These are phyloP conservation scores for Bretschneidera sinensis DNA, from an alignment of 345 rosid genomes.

Conservation along the genomic window DNA sequence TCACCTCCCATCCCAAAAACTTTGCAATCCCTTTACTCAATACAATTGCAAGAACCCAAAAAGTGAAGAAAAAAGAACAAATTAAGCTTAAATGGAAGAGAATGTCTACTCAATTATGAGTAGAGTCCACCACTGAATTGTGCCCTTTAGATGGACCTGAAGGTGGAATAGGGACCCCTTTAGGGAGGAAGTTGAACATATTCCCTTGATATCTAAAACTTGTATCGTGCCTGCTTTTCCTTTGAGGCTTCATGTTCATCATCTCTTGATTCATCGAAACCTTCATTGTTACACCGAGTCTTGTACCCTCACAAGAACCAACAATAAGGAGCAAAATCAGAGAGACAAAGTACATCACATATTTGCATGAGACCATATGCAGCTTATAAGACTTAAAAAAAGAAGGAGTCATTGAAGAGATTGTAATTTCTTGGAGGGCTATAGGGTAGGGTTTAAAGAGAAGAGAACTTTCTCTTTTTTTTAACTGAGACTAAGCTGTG, in stretches of 20 bases:
- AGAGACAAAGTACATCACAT: conserved; percentile 16
- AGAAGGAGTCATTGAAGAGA: conserved; percentile 21
- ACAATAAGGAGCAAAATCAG: conserved; percentile 29
- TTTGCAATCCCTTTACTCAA: neutral
- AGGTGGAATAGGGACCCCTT: conserved; percentile 66
- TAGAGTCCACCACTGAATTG: conserved; percentile 43
- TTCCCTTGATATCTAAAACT: conserved; percentile 35
- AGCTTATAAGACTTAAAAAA: conserved; percentile 9
- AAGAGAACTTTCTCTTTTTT: too few species aligned
- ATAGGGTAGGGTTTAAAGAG: conserved; percentile 24
- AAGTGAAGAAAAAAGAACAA: neutral
- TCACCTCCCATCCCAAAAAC: conserved; percentile 14
- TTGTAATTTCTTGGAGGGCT: neutral
- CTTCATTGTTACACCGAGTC: conserved; percentile 28
- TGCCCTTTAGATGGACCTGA: conserved; percentile 84
- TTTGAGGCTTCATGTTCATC: conserved; percentile 3
- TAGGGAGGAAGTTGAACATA: conserved; percentile 71
- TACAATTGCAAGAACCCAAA: neutral
- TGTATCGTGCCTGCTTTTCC: conserved; percentile 28
- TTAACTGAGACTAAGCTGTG: too few species aligned
- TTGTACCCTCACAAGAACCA: conserved; percentile 28
- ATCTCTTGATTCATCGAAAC: conserved; percentile 7
- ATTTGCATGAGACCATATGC: conserved; percentile 22
- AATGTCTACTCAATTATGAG: conserved; percentile 21
- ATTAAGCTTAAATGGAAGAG: neutral